Conservation (phyloP, 257 asterid species). For the Solanum neorickii region DNA sequence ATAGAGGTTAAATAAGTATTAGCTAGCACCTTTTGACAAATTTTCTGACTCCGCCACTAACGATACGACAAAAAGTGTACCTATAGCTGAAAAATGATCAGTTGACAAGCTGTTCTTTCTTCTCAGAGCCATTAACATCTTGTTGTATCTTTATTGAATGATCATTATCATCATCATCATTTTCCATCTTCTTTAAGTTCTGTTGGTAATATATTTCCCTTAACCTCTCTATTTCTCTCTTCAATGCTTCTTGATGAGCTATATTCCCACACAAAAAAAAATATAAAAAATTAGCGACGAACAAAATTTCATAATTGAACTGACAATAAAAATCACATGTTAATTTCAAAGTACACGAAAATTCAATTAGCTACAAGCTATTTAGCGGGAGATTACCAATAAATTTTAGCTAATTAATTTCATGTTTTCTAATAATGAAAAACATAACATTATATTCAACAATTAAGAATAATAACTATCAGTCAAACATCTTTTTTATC, state of each 20-base stretch:
- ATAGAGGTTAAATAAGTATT: not conserved
- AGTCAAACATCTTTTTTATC: not conserved
- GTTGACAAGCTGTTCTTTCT: constrained; percentile 56
- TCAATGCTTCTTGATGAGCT: constrained; percentile 97
- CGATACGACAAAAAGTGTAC: not conserved
- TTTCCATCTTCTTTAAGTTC: constrained; percentile 61
- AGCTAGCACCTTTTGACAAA: fast-evolving
- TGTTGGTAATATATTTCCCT: constrained; percentile 71
- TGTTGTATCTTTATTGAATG: constrained; percentile 30
- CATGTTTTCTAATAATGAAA: too few relatives aligned
- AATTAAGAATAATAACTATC: not conserved
- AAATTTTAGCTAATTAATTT: not conserved
- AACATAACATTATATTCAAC: not conserved
- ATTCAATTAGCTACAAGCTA: too few relatives aligned
- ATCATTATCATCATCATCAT: not conserved
- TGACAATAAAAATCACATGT: not conserved
- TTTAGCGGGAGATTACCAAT: not conserved
- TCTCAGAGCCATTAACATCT: constrained; percentile 24
- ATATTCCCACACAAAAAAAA: not conserved
- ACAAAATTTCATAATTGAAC: not conserved
- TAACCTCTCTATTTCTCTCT: constrained; percentile 86
- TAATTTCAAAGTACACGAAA: not conserved
- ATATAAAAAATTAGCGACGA: fast-evolving
- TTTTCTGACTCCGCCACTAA: not conserved
- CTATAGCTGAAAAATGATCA: constrained; percentile 6